Evolutionary conservation across 805 yeast genomes (phyloP).

Genomic region (Scheffersomyces coipomensis): DNA sequence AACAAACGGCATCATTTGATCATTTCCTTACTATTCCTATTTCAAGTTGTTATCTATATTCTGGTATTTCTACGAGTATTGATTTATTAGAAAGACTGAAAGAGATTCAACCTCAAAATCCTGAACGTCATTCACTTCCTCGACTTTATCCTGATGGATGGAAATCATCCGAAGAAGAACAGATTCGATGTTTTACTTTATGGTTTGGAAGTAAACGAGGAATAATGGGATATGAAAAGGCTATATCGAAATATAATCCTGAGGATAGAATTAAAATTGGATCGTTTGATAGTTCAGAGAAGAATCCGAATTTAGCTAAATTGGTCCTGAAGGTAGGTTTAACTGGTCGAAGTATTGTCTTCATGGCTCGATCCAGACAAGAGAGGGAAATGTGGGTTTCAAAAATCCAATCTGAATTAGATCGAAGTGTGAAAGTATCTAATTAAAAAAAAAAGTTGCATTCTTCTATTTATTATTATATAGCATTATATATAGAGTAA

Average conservation of each 20-base stretch:
- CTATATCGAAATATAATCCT: conserved; percentile 9
- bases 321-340: conserved; percentile 58
- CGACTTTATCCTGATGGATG: conserved; percentile 80
- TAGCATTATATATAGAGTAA: not conserved
- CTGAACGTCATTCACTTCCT: conserved; percentile 63
- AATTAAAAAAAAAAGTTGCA: not conserved
- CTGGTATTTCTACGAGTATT: conserved; percentile 59
- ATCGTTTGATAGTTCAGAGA: conserved; percentile 12
- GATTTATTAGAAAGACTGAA: conserved; percentile 52
- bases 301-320: conserved; percentile 44
- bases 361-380: conserved; percentile 77
- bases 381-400: conserved; percentile 84
- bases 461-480: no score
- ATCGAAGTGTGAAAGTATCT: conserved; percentile 25
- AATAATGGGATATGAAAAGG: conserved; percentile 23
- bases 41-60: conserved; percentile 68
- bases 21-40: conserved; percentile 62
- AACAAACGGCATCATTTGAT: conserved; percentile 46
- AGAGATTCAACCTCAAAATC: conserved; percentile 47
- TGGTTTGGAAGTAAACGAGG: conserved; percentile 75
- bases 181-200: conserved; percentile 72
- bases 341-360: conserved; percentile 66
- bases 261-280: not conserved
- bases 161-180: conserved; percentile 75
- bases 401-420: conserved; percentile 42